Percentiles rank a stretch among this genome's conserved stretches.
Evolutionary conservation across 1,139 yeast genomes (phyloP).

Genomic region (Kluyveromyces sp.): DNA sequence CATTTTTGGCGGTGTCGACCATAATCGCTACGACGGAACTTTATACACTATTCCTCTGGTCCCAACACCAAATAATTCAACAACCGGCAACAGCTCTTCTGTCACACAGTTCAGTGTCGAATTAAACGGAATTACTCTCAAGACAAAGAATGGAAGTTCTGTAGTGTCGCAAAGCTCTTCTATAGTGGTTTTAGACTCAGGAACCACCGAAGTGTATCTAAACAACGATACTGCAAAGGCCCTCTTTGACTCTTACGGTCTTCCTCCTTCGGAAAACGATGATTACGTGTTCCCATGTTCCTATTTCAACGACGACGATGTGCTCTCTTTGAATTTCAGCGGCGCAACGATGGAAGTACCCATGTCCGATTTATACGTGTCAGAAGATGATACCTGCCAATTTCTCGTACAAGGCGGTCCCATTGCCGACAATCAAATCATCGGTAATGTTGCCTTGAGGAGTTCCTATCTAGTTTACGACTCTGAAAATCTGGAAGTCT

Average conservation of each 20-base stretch:
- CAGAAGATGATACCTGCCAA: background rate
- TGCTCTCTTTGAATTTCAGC: background rate
- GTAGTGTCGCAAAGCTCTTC: background rate
- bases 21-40: slow-evolving; percentile 42
- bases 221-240: background rate
- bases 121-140: background rate
- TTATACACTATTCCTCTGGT: slow-evolving; percentile 42
- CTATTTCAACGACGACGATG: background rate
- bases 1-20: slow-evolving; percentile 55
- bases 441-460: slow-evolving; percentile 76
- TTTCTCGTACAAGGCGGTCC: background rate
- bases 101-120: background rate
- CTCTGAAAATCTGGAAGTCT: slow-evolving; percentile 55
- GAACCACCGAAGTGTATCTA: background rate
- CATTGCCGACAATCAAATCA: slow-evolving; percentile 16
- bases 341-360: background rate
- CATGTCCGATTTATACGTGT: background rate
- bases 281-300: background rate
- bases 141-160: background rate
- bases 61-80: slow-evolving; percentile 31
- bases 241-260: background rate
- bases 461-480: slow-evolving; percentile 75
- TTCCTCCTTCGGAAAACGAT: background rate
- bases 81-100: slow-evolving; percentile 14
- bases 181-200: background rate